A percentile compares a stretch with the other conserved stretches of the same genome.
These are phyloP conservation scores for Pichia sp. DNA, from an alignment of 1,139 yeast species.

Conservation along the genomic window DNA sequence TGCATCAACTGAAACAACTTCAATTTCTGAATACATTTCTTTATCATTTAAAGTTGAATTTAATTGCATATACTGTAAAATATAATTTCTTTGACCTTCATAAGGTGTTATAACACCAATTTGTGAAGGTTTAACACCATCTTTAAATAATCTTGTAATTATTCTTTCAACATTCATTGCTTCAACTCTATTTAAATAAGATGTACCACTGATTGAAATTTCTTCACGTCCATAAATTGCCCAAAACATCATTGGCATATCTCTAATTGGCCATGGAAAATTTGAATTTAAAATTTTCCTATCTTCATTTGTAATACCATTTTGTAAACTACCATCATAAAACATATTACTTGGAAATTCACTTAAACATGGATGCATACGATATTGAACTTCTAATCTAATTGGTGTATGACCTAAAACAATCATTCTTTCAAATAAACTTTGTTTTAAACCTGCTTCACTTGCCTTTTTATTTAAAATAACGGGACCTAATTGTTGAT, in stretches of 20 bases:
- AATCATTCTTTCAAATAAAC: slow-evolving; percentile 79
- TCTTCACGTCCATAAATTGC: slow-evolving; percentile 87
- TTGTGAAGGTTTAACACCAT: slow-evolving; percentile 75
- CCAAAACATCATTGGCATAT: slow-evolving; percentile 94
- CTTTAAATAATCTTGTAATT: slow-evolving; percentile 65
- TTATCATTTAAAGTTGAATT: slow-evolving; percentile 61
- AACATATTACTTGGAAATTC: slow-evolving; percentile 91
- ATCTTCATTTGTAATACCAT: slow-evolving; percentile 78
- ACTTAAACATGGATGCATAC: slow-evolving; percentile 88
- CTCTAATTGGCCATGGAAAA: slow-evolving; percentile 87
- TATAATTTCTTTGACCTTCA: slow-evolving; percentile 86
- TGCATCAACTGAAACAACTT: slow-evolving; percentile 90
- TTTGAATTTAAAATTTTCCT: slow-evolving; percentile 49
- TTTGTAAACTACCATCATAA: slow-evolving; percentile 87
- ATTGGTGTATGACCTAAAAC: slow-evolving; percentile 83
- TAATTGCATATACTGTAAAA: slow-evolving; percentile 71
- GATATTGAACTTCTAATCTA: slow-evolving; percentile 83
- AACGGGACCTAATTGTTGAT: slow-evolving; percentile 91
- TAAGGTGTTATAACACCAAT: slow-evolving; percentile 94
- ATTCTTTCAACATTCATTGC: slow-evolving; percentile 86
- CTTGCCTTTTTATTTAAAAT: slow-evolving; percentile 75
- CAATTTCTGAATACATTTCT: slow-evolving; percentile 65
- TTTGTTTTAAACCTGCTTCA: slow-evolving; percentile 79
- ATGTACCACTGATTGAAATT: slow-evolving; percentile 73
- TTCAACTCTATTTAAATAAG: slow-evolving; percentile 83